Evolutionary conservation across 192 early-diverging fungal genomes (phyloP), one percentile per base, ranked within the genome.

Genomic region (Gamsiella multidivaricata): DNA sequence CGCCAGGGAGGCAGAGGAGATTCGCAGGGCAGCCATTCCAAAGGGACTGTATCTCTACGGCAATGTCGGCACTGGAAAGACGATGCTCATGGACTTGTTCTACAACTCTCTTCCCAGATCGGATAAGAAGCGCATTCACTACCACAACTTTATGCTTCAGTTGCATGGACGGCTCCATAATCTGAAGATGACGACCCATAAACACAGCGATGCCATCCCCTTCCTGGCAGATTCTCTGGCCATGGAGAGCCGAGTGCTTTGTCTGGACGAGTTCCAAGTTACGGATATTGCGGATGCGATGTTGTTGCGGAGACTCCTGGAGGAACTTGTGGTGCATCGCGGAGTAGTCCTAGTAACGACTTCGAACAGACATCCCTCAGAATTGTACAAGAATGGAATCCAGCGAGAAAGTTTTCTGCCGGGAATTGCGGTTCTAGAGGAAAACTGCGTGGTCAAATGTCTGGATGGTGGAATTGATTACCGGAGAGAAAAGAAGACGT

Each of bases 231-330:
- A 87, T 23, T 92, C 96, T 28, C 79, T 99, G 26, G 91, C 93
- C 17, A 84, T 84, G 28, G 89, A 94, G 26, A 90, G 94, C 7
- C 89, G 92, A 75, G 87, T 99, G 3, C 81, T 98, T 7, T 99
- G 97, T 73, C 94, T 98, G 83, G 97, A 98, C 65, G 97, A 99
- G 76, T 92, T 99, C 54, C 94, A 96, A 69, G 97, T 99, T 8
- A 99, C 97, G 2, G 95, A 99, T 74, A 98, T 99, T 64, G 94
- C 93, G 5, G 97, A 99, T 75, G 97, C 97, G 59, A 97, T 97
- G 97, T 89, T 97, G 33, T 65, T 97, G 50, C 84, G 95, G 43
- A 88, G 89, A 6, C 81, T 97, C 28, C 88, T 96, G 61, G 85
- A 87, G 2, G 93, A 95, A 73, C 81, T 99, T 31, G 95, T 97